Base-by-base conservation (phyloP, 345 rosid genomes). In the Rhodomyrtus tomentosa region DNA sequence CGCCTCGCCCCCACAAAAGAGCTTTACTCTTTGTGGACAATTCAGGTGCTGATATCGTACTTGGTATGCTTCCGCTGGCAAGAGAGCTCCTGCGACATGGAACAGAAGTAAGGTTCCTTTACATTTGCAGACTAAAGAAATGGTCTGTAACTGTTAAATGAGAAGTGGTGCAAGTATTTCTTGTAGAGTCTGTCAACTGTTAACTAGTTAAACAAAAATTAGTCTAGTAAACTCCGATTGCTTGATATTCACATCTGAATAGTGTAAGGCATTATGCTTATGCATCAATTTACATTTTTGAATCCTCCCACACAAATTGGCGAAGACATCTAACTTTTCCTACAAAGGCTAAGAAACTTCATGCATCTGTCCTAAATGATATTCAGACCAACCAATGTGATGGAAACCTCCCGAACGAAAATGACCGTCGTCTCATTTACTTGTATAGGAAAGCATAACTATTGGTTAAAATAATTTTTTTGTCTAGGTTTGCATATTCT, bases 41-140 rank as follows among this genome's bases (percentile, higher is more conserved):
- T 91, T 92, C 99, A 2, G 99, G 99, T 84, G 99, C 99, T 84
- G 99, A 97, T 55, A 81, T 97, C 86, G 90, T 97, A 86, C 91
- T 97, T 51, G 99, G 99, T 80, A 97, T 97, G 99, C 98, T 97
- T 90, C 99, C 99, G 10, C 91, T 97, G 51, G 99, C 99, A 24
- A 88, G 99, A 87, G 99, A 97, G 90, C 94, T 95, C 83, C 95
- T 97, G 45, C 95, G 98, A 27, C 93, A 92, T 86, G 99, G 99
- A 90, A 97, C 99, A 85, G 99, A 97, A 90, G 99, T 95, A 89
- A 73, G 87, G 86, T 86, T 81, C 79, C 83, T 89, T 49, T 82
- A 36, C 55, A 21, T 59, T 22, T 6, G 55, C n/a, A 82, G 82
- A 27, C 76, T 83, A 40, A 86, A 83, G 80, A 55, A 24, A 82